Evolutionary conservation across 176 grass and related monocot genomes (phyloP).

Genomic region (Alloteropsis semialata): DNA sequence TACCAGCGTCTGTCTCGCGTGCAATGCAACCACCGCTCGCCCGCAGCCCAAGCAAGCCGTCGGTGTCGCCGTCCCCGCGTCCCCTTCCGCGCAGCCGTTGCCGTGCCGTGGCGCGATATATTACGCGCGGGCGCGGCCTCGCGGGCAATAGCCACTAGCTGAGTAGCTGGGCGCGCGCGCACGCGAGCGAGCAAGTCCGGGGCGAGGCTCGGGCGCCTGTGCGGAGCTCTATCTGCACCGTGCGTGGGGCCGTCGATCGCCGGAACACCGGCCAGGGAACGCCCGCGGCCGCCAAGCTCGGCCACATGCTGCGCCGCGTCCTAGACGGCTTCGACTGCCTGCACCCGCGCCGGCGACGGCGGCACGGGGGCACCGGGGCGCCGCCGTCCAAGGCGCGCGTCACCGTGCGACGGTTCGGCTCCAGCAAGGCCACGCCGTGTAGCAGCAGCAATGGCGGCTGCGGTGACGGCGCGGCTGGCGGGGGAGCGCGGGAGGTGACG

Average conservation of each 20-base stretch:
- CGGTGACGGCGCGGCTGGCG: not conserved
- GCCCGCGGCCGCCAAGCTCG: not conserved
- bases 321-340: conserved; percentile 34
- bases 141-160: not conserved
- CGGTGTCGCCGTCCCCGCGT: conserved; percentile 20
- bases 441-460: not conserved
- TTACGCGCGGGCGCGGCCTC: not conserved
- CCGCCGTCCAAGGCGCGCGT: conserved; percentile 36
- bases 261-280: not conserved
- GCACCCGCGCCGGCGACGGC: conserved; percentile 48
- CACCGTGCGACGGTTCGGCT: conserved; percentile 24
- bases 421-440: not conserved
- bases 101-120: conserved; percentile 7
- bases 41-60: conserved; percentile 14
- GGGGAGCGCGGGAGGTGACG: conserved; percentile 13
- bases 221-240: not conserved
- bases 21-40: not conserved
- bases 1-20: not conserved
- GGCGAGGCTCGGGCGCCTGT: too few species aligned
- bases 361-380: conserved; percentile 12
- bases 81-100: not conserved
- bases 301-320: conserved; percentile 41
- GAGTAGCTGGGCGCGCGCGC: not conserved
- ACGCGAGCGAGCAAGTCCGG: not conserved
- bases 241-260: not conserved